Percentiles rank a stretch among this genome's conserved stretches.
phyloP scores from a whole-genome alignment of 1,284 basidiomycete genomes.

The Boletus nobilissimus region DNA sequence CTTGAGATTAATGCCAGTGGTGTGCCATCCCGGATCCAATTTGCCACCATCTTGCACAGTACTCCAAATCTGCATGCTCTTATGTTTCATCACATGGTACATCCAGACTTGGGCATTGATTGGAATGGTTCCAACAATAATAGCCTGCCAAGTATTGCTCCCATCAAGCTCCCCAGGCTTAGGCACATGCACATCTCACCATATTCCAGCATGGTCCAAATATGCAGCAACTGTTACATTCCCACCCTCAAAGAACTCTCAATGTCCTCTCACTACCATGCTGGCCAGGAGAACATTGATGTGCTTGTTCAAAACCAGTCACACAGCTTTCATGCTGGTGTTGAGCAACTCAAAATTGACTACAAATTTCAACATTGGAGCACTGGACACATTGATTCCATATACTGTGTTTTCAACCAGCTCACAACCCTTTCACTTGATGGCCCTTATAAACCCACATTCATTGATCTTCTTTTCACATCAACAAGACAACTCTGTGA shows the following conservation, averaged over 20 bases:
- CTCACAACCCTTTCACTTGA: neutral
- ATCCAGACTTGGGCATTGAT: neutral
- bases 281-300: too few relatives aligned
- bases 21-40: neutral
- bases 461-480: neutral
- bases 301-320: neutral
- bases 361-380: neutral
- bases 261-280: neutral
- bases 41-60: constrained; percentile 2
- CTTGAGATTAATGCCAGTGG: neutral
- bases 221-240: neutral
- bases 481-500: neutral
- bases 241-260: neutral
- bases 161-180: neutral
- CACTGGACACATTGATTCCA: too few relatives aligned
- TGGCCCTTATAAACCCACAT: neutral
- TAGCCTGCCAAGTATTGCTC: too few relatives aligned
- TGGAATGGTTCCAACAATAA: too few relatives aligned
- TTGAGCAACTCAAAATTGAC: neutral
- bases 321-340: neutral
- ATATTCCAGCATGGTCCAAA: neutral
- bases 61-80: neutral
- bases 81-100: neutral
- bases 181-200: neutral
- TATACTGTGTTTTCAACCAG: neutral